A percentile compares a stretch with the other conserved stretches of the same genome.
These are phyloP conservation scores for Sicyos baderoa DNA, from an alignment of 306 rosid species.

Conservation along the genomic window DNA sequence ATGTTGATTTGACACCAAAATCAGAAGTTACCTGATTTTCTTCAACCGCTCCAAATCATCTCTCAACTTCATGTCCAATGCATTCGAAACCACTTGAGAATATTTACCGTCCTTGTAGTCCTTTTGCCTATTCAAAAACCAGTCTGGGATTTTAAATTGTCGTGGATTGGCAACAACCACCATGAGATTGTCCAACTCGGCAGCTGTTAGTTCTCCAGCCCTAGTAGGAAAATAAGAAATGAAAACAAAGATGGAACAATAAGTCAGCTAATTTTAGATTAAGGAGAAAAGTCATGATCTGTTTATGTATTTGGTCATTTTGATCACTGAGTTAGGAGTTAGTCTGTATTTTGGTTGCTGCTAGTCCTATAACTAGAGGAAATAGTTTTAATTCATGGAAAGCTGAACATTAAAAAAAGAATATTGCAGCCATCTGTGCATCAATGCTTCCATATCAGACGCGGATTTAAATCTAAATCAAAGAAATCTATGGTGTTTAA, in stretches of 20 bases:
- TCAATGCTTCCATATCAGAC: background rate
- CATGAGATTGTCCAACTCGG: constrained; percentile 61
- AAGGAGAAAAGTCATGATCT: too few relatives aligned
- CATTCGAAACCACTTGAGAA: constrained; percentile 67
- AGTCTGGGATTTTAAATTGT: constrained; percentile 65
- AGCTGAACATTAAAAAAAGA: background rate
- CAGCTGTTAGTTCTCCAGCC: constrained; percentile 61
- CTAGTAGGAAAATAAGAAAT: constrained; percentile 24
- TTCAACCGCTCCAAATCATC: constrained; percentile 85
- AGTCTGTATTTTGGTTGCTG: background rate
- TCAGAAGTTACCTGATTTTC: constrained; percentile 56
- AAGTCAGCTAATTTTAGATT: too few relatives aligned
- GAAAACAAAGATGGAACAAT: background rate
- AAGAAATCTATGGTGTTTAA: background rate
- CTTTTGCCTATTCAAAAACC: constrained; percentile 71
- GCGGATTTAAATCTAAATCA: background rate
- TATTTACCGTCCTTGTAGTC: constrained; percentile 70
- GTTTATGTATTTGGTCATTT: background rate
- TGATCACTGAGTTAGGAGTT: background rate
- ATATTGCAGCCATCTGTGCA: background rate
- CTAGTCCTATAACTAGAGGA: background rate
- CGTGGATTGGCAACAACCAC: constrained; percentile 52
- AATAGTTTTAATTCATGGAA: background rate
- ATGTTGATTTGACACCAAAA: background rate
- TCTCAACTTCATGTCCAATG: constrained; percentile 80